Base-by-base conservation (phyloP, 2,329 filamentous ascomycete genomes). In the Trichoderma sp. region DNA sequence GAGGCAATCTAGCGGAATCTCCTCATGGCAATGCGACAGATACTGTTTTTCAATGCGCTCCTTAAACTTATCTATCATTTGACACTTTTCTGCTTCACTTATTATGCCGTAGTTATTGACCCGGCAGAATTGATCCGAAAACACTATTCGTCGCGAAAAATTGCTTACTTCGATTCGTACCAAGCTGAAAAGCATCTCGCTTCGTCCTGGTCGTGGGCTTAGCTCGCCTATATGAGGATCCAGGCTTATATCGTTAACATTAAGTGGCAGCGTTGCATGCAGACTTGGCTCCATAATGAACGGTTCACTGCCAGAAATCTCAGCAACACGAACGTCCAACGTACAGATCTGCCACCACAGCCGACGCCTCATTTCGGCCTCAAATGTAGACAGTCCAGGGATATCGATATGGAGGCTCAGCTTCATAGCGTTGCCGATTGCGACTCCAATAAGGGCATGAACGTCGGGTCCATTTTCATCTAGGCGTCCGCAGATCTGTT, bases 341-440 rank as follows among this genome's bases (percentile, higher is more conserved):
- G 82, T 80, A 71, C 81, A 84, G 5, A 87, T 80, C 66, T 84
- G 82, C 84, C 85, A 87, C 84, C 85, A 87, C 7, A 87, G 76
- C 24, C 85, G 78, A 49, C 85, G 81, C 2, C 85, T 80, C 75
- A 86, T 83, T 72, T 87, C 86, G 16, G 83, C 80, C 65, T 87
- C 83, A 69, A 87, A 85, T 0, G 85, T 81, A 3, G 81, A 6
- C 86, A 79, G 31, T 77, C 79, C 72, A 24, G 70, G 33, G 3
- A 70, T 71, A 21, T 76, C 72, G 4, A 71, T 65, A 57, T 77
- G 72, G 10, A 77, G 70, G 11, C 75, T 74, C 14, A 77, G 71
- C 27, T 60, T 69, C 66, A 69, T 68, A 3, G 69, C 71, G 27
- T 67, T 71, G 16, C 71, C 68, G 53, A 72, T 65, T 5, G 72